Base-by-base conservation (phyloP, 495 filamentous ascomycete species). In the Penicillium chermesinum region DNA sequence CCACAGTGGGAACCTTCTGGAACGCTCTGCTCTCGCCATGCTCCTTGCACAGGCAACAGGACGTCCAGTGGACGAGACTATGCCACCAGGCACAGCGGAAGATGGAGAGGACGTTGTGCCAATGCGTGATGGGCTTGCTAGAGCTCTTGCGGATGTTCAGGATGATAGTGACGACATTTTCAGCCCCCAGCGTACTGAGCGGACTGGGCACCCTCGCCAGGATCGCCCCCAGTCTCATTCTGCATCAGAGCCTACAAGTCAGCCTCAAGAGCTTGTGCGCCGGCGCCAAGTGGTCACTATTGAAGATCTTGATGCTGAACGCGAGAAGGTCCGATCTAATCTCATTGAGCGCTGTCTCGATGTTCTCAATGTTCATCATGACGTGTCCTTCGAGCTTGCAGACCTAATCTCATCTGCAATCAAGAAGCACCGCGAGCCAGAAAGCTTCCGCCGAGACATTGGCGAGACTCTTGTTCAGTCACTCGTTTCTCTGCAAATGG, bases 271-370 rank as follows among this genome's bases (percentile, higher is more conserved):
- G 30, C 49, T 60, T 5, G 50, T 51, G 10, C 57, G 53, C 35
- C 49, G 61, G 25, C 64, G 73, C 10, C 63, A 73, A 21, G 57
- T 73, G 17, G 62, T 78, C 16, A 89, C 88, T 0, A 69, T 91
- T 40, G 89, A 97, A 48, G 88, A 94, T 58, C 71, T 99, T 18
- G 87, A 96, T 48, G 76, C 79, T 21, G 83, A 88, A 62, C 83
- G 94, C 32, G 76, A 77, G 16, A 76, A 75, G 9, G 71, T 97
- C 38, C 79, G 88, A 22, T 75, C 81, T 7, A 85, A 87, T 44
- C 69, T 97, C 36, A 90, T 96, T 45, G 89, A 95, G 54, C 87
- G 88, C 27, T 93, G 84, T 48, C 75, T 99, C 14, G 90, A 97
- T 63, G 82, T 96, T 41, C 79, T 97, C 33, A 87, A 89, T 57